These are phyloP conservation scores for Maudiozyma barnettii DNA, from an alignment of 805 yeast species.

Conservation along the genomic window DNA sequence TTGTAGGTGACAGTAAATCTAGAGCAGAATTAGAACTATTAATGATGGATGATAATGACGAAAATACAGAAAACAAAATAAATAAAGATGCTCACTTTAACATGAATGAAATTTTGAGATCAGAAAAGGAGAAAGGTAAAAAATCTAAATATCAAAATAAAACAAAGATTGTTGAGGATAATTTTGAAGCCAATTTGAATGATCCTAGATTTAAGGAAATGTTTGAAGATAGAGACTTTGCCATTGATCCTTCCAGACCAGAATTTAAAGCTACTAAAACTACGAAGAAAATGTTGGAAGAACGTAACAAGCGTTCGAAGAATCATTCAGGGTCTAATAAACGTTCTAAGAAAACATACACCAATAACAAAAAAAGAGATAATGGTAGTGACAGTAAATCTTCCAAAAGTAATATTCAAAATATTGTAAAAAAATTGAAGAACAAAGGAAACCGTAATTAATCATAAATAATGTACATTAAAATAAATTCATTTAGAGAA, in stretches of 20 bases:
- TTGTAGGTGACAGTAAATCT: conserved; percentile 31
- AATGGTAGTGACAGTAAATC: conserved; percentile 2
- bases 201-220: conserved; percentile 83
- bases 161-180: conserved; percentile 43
- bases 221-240: conserved; percentile 79
- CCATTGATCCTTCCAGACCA: conserved; percentile 89
- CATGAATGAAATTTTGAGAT: conserved; percentile 66
- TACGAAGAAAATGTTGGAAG: conserved; percentile 73
- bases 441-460: conserved; percentile 27
- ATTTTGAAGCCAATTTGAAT: conserved; percentile 57
- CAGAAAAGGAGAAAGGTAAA: conserved; percentile 56
- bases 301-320: conserved; percentile 49
- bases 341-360: conserved; percentile 9
- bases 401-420: conserved; percentile 10
- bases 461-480: background rate
- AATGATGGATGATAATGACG: conserved; percentile 55
- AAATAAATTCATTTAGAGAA: too few relatives aligned
- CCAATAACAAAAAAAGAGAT: conserved; percentile 1
- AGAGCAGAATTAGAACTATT: conserved; percentile 63
- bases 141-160: conserved; percentile 37
- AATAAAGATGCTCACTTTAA: conserved; percentile 55
- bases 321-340: conserved; percentile 7
- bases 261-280: conserved; percentile 82
- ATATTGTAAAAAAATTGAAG: conserved; percentile 44
- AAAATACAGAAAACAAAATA: conserved; percentile 26